These are phyloP conservation scores for Amanita inopinata DNA, from an alignment of 768 basidiomycete genomes.

Conservation along the genomic window DNA sequence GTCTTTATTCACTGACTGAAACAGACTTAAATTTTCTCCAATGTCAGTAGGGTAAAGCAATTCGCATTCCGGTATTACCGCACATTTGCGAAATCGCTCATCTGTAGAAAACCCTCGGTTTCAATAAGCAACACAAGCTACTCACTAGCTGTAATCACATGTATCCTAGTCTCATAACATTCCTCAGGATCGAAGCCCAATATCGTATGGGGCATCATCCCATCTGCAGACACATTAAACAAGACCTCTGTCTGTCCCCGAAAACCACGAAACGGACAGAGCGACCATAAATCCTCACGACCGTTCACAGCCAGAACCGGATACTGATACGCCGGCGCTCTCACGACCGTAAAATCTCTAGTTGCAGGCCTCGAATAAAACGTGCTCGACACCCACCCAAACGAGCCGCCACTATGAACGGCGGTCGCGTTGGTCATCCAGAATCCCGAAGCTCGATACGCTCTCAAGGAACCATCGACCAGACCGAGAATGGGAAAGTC, in stretches of 20 bases:
- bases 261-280: constrained; percentile 24
- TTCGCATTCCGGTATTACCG: constrained; percentile 20
- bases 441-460: constrained; percentile 22
- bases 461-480: constrained; percentile 26
- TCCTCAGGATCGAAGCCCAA: constrained; percentile 16
- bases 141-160: constrained; percentile 15
- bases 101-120: constrained; percentile 17
- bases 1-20: no score
- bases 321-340: constrained; percentile 11
- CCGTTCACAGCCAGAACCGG: constrained; percentile 25
- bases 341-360: constrained; percentile 25
- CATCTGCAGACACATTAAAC: constrained; percentile 22
- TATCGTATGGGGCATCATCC: constrained; percentile 12
- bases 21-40: no score
- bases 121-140: background rate
- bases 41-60: no score
- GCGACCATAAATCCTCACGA: constrained; percentile 25
- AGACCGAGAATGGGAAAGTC: constrained; percentile 34
- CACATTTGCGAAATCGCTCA: constrained; percentile 27
- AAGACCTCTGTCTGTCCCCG: constrained; percentile 26
- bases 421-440: constrained; percentile 32
- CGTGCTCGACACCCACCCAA: constrained; percentile 29
- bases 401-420: constrained; percentile 20
- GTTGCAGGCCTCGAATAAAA: constrained; percentile 21
- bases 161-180: constrained; percentile 25